phyloP scores from a whole-genome alignment of 768 basidiomycete genomes.

The Dentipellis fragilis region DNA sequence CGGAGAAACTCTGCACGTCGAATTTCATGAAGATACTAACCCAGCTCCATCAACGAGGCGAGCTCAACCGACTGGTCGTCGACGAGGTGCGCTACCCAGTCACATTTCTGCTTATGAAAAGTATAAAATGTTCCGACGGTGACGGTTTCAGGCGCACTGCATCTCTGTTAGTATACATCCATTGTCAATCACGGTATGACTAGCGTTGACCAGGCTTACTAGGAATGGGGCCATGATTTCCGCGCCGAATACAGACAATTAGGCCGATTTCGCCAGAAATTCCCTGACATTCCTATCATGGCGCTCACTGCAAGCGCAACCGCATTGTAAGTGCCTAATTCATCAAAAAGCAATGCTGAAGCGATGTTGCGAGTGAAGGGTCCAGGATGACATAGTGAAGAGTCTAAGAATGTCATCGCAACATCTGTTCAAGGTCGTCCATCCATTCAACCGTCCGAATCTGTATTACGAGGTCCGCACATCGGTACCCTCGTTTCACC shows the following conservation, averaged over 20 bases:
- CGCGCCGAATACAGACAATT: conserved; percentile 64
- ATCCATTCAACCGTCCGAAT: conserved; percentile 75
- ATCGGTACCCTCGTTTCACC: background rate
- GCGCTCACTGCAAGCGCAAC: conserved; percentile 83
- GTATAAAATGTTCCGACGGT: background rate
- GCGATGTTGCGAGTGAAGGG: conserved; percentile 30
- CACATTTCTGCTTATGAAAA: background rate
- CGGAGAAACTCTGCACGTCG: conserved; percentile 53
- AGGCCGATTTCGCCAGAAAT: conserved; percentile 58
- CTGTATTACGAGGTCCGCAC: conserved; percentile 66
- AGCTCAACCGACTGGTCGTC: conserved; percentile 65
- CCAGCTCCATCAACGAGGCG: conserved; percentile 38
- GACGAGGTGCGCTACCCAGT: conserved; percentile 51
- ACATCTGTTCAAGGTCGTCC: conserved; percentile 51
- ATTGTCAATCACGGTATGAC: background rate
- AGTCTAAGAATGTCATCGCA: conserved; percentile 51
- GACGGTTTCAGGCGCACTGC: conserved; percentile 56
- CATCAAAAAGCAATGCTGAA: background rate
- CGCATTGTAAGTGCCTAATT: conserved; percentile 32
- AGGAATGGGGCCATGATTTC: conserved; percentile 87
- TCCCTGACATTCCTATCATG: conserved; percentile 72
- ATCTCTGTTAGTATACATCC: conserved; percentile 48
- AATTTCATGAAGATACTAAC: conserved; percentile 46
- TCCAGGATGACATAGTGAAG: conserved; percentile 62
- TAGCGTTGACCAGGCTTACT: background rate